phyloP scores from a whole-genome alignment of 2,329 filamentous ascomycete species.

The Sporothrix sp. region DNA sequence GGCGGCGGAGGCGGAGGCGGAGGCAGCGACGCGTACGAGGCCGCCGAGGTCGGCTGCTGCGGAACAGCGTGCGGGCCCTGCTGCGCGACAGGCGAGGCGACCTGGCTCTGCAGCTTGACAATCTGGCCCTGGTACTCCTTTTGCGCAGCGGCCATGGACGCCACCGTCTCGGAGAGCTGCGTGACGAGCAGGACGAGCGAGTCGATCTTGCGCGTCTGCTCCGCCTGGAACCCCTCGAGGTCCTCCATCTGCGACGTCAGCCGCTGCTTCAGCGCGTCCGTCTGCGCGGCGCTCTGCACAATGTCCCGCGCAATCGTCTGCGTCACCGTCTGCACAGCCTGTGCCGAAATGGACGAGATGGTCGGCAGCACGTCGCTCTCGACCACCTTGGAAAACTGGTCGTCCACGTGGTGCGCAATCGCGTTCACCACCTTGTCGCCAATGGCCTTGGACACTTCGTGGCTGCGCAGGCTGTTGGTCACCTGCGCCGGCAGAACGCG shows the following conservation, averaged over 20 bases:
- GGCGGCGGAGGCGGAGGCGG: too few relatives aligned
- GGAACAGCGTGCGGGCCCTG: neutral
- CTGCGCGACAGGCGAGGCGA: neutral
- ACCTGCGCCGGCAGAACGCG: conserved; percentile 58
- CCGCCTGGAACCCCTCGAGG: conserved; percentile 40
- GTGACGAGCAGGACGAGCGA: conserved; percentile 59
- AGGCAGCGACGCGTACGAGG: neutral
- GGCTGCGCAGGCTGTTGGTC: conserved; percentile 58
- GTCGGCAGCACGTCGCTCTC: conserved; percentile 55
- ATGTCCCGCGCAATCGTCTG: conserved; percentile 20
- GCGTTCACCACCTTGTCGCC: conserved; percentile 61
- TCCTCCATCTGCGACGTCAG: conserved; percentile 41
- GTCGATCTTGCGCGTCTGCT: conserved; percentile 57
- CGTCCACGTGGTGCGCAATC: conserved; percentile 59
- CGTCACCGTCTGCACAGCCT: conserved; percentile 57
- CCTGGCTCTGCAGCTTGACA: conserved; percentile 38
- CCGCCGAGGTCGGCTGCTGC: conserved; percentile 1
- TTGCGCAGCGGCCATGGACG: conserved; percentile 59
- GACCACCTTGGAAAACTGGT: conserved; percentile 53
- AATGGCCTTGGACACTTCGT: conserved; percentile 62
- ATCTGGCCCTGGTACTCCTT: conserved; percentile 57
- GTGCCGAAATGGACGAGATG: conserved; percentile 53
- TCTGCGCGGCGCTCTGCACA: neutral
- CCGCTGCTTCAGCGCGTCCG: conserved; percentile 53
- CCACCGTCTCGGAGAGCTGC: conserved; percentile 57